Conservation (phyloP, 176 grass and related monocot species). For the Puccinellia tenuiflora region DNA sequence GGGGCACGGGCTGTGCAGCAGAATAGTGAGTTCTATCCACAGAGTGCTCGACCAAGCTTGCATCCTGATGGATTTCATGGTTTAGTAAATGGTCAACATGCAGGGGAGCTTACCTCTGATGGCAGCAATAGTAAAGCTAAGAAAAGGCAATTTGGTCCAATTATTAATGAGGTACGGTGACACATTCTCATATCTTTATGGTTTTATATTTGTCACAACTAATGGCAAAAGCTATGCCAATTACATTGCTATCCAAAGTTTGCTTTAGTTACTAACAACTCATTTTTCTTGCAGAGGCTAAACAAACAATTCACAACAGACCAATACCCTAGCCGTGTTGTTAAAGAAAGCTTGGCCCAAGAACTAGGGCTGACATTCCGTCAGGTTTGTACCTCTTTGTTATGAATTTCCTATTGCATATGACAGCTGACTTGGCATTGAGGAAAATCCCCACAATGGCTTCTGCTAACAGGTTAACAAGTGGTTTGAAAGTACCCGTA, state of each 20-base stretch:
- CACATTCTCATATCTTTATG: background rate
- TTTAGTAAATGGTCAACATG: slow-evolving; percentile 21
- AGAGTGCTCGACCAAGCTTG: background rate
- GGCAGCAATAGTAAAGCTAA: slow-evolving; percentile 21
- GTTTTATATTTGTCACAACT: background rate
- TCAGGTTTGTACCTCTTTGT: slow-evolving; percentile 29
- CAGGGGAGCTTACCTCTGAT: slow-evolving; percentile 16
- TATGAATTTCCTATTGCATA: slow-evolving; percentile 16
- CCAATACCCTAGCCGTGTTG: slow-evolving; percentile 40
- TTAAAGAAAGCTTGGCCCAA: slow-evolving; percentile 51
- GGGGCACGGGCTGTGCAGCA: background rate
- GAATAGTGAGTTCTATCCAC: background rate
- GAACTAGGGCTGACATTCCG: slow-evolving; percentile 48
- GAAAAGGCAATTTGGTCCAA: slow-evolving; percentile 25
- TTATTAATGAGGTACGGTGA: slow-evolving; percentile 34
- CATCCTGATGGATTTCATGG: slow-evolving; percentile 12
- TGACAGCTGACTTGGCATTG: slow-evolving; percentile 1
- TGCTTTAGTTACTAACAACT: background rate
- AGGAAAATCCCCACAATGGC: slow-evolving; percentile 2
- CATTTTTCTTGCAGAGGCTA: slow-evolving; percentile 45
- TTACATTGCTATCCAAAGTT: slow-evolving; percentile 4
- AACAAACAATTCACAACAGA: slow-evolving; percentile 41
- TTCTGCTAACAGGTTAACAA: slow-evolving; percentile 43
- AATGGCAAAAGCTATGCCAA: background rate
- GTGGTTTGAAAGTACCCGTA: slow-evolving; percentile 54